Evolutionary conservation across 805 yeast species (phyloP).

Genomic region (Barnettozyma populi): DNA sequence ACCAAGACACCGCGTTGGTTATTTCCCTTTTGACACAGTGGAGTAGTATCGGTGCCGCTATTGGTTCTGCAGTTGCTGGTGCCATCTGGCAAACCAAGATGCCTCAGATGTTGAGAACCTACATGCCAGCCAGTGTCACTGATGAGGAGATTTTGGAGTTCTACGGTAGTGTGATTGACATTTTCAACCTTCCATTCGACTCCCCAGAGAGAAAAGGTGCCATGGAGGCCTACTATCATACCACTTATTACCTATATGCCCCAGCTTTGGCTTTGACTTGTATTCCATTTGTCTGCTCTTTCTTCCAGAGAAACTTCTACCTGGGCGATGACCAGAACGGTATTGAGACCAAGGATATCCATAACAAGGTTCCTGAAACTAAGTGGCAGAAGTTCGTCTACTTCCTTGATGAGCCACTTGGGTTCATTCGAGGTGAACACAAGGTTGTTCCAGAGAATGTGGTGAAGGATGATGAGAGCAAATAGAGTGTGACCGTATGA

Average conservation of each 20-base stretch:
- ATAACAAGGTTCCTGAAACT: constrained; percentile 5
- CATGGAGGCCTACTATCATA: constrained; percentile 29
- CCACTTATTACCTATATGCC: constrained; percentile 25
- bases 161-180: constrained; percentile 22
- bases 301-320: constrained; percentile 31
- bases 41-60: constrained; percentile 33
- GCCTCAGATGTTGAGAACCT: constrained; percentile 25
- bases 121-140: constrained; percentile 21
- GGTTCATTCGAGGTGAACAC: constrained; percentile 1
- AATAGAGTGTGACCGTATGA: no score
- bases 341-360: constrained; percentile 24
- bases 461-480: background rate
- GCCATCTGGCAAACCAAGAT: constrained; percentile 33
- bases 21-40: constrained; percentile 32
- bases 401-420: constrained; percentile 8
- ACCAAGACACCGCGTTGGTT: constrained; percentile 36
- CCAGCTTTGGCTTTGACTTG: constrained; percentile 27
- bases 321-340: constrained; percentile 34
- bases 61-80: constrained; percentile 36
- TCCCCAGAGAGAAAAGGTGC: constrained; percentile 30
- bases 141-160: constrained; percentile 19
- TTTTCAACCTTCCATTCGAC: constrained; percentile 24
- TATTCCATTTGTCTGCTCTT: constrained; percentile 27
- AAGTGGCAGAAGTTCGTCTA: constrained; percentile 1
- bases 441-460: background rate